Evolutionary conservation across 345 rosid species (phyloP).

Genomic region (Atalantia buxifolia): DNA sequence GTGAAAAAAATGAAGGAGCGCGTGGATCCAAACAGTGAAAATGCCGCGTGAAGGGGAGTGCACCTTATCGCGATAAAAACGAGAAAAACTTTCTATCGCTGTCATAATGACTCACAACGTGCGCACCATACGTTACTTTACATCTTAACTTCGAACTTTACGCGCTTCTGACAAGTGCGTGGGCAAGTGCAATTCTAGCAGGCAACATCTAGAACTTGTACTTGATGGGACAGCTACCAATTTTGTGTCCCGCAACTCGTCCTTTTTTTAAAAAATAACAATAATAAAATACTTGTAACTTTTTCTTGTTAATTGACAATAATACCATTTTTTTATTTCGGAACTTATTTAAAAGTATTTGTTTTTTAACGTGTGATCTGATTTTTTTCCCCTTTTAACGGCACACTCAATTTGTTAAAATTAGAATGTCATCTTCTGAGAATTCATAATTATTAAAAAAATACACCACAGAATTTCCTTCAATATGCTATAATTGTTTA

Average conservation of each 20-base stretch:
- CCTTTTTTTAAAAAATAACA: too few species aligned
- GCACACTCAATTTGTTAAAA: too few species aligned
- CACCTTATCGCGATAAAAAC: background rate
- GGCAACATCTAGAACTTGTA: background rate
- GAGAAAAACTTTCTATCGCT: background rate
- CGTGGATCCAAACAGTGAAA: background rate
- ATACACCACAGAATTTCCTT: too few species aligned
- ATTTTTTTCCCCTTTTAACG: too few species aligned
- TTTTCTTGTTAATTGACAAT: too few species aligned
- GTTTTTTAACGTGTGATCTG: too few species aligned
- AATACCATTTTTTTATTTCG: too few species aligned
- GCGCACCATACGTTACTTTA: constrained; percentile 8
- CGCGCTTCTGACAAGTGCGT: background rate
- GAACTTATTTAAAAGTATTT: too few species aligned
- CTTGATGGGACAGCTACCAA: background rate
- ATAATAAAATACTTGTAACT: too few species aligned
- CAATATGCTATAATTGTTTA: too few species aligned
- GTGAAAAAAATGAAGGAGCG: background rate
- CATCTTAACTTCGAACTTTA: background rate
- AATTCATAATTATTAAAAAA: too few species aligned
- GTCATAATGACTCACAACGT: constrained; percentile 1
- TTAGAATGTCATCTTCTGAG: too few species aligned
- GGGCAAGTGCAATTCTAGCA: background rate
- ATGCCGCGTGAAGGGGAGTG: background rate
- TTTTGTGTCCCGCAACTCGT: background rate